Conservation (phyloP, 106 monocot species). For the Xerophyta viscosa region DNA sequence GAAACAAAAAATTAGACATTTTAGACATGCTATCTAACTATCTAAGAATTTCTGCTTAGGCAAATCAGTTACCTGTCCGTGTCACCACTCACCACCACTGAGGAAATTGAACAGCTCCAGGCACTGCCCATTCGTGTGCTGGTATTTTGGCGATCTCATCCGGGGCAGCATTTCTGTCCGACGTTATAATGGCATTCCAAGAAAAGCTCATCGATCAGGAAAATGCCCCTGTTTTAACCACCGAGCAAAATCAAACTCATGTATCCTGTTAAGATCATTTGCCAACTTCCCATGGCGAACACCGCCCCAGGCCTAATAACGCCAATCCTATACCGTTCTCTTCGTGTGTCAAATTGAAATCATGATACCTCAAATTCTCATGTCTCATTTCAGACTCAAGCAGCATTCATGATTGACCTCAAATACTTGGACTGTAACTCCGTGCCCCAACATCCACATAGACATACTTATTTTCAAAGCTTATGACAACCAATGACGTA, state of each 20-base stretch:
- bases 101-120: conserved; percentile 49
- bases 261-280: conserved; percentile 22
- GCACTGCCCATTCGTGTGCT: conserved; percentile 61
- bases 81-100: conserved; percentile 74
- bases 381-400: conserved; percentile 77
- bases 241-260: conserved; percentile 59
- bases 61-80: too few species aligned
- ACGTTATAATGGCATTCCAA: conserved; percentile 82
- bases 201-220: conserved; percentile 72
- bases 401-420: too few species aligned
- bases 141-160: conserved; percentile 63
- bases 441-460: conserved; percentile 72
- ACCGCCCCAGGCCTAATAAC: conserved; percentile 24
- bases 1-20: too few species aligned
- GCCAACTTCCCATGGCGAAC: conserved; percentile 1
- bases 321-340: conserved; percentile 50
- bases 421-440: conserved; percentile 80
- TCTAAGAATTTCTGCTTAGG: too few species aligned
- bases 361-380: conserved; percentile 50
- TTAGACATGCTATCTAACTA: too few species aligned
- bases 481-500: conserved; percentile 50
- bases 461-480: conserved; percentile 47
- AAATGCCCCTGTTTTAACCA: conserved; percentile 76
- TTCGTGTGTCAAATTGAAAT: conserved; percentile 26
- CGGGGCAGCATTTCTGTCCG: conserved; percentile 85